Evolutionary conservation across 257 asterid species (phyloP).

Genomic region (Leptodermis oblonga): DNA sequence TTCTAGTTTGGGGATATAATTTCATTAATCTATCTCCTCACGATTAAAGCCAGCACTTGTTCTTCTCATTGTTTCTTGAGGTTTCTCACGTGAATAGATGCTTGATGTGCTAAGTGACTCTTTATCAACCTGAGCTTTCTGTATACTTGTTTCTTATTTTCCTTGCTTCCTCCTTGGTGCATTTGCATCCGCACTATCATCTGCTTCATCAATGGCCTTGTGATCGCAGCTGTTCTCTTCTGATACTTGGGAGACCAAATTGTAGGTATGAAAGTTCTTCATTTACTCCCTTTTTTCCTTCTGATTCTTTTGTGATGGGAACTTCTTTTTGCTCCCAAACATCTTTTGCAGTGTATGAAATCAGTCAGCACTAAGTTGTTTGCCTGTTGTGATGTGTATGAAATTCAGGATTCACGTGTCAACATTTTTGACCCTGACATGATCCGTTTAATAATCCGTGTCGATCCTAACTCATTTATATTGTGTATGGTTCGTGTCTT

Average conservation of each 20-base stretch:
- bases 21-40: too few species aligned
- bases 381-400: neutral
- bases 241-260: constrained; percentile 13
- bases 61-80: too few species aligned
- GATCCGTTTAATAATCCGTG: too few species aligned
- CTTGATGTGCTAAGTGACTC: constrained; percentile 16
- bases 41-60: too few species aligned
- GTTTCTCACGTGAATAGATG: constrained; percentile 24
- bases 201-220: neutral
- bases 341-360: neutral
- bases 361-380: neutral
- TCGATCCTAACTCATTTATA: too few species aligned
- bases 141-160: neutral
- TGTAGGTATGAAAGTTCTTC: constrained; percentile 22
- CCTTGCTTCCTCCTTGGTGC: neutral
- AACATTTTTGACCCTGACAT: too few species aligned
- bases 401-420: neutral
- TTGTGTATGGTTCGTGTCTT: too few species aligned
- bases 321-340: constrained; percentile 1
- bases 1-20: too few species aligned
- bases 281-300: constrained; percentile 14
- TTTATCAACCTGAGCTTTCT: constrained; percentile 6
- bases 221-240: constrained; percentile 4
- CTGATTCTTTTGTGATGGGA: constrained; percentile 7
- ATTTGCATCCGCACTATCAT: constrained; percentile 9